Conservation (phyloP, 108 stramenopile species). For the Phaeodactylum tricornutum region DNA sequence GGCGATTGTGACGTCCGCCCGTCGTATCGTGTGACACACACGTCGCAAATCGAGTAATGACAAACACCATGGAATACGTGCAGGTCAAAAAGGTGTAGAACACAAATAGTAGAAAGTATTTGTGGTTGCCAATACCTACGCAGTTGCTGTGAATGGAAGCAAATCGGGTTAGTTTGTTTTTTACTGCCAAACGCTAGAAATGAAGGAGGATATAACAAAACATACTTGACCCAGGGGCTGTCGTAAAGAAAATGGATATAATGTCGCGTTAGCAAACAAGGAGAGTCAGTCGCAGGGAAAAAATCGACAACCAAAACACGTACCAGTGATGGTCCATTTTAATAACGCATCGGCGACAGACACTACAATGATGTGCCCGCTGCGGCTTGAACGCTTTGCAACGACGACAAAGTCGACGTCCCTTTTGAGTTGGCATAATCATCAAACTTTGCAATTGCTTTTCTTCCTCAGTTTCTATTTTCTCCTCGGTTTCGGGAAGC, state of each 20-base stretch:
- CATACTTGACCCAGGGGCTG: too few relatives aligned
- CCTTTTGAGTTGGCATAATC: slow-evolving; percentile 12
- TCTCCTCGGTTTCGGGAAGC: slow-evolving; percentile 23
- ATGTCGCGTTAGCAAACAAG: too few relatives aligned
- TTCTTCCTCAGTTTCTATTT: slow-evolving; percentile 9
- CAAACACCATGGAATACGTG: slow-evolving; percentile 68
- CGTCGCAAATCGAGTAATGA: slow-evolving; percentile 49
- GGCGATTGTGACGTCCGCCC: slow-evolving; percentile 10
- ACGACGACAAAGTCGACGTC: slow-evolving; percentile 60
- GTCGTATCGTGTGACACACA: slow-evolving; percentile 36
- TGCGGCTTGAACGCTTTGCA: slow-evolving; percentile 84
- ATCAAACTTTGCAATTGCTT: neutral
- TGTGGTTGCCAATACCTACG: slow-evolving; percentile 98
- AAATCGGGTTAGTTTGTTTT: too few relatives aligned
- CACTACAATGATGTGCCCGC: slow-evolving; percentile 78
- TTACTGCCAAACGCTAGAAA: too few relatives aligned
- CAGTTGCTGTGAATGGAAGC: slow-evolving; percentile 99
- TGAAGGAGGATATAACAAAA: too few relatives aligned
- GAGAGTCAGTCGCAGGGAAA: too few relatives aligned
- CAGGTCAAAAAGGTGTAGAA: slow-evolving; percentile 90
- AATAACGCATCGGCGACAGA: slow-evolving; percentile 85
- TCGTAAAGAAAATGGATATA: too few relatives aligned
- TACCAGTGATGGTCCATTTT: slow-evolving; percentile 90
- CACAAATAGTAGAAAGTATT: slow-evolving; percentile 97
- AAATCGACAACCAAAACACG: neutral